A percentile compares a stretch with the other conserved stretches of the same genome.
Evolutionary conservation across 2,329 filamentous ascomycete genomes (phyloP).

Genomic region (Macrophomina pseudophaseolina): DNA sequence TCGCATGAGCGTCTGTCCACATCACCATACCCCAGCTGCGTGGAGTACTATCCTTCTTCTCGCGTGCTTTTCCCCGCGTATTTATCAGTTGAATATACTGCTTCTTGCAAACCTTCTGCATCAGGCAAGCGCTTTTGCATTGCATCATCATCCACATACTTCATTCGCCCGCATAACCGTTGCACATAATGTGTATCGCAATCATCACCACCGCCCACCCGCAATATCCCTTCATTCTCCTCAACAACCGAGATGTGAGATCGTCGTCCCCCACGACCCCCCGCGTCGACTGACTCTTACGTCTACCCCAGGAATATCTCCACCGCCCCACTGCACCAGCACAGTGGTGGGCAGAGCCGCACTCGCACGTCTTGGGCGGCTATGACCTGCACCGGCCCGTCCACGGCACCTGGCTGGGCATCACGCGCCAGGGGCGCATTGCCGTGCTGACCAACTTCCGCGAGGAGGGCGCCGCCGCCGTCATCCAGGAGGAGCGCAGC

Average conservation of each 20-base stretch:
- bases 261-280: background rate
- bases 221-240: constrained; percentile 55
- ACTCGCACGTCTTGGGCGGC: constrained; percentile 63
- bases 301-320: constrained; percentile 60
- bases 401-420: constrained; percentile 69
- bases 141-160: constrained; percentile 10
- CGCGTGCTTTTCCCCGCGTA: constrained; percentile 2
- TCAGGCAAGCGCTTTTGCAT: constrained; percentile 20
- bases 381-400: constrained; percentile 64
- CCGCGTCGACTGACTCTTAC: background rate
- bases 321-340: constrained; percentile 64
- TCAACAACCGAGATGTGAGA: constrained; percentile 56
- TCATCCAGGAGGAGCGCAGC: constrained; percentile 54
- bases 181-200: constrained; percentile 54
- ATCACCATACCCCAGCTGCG: background rate
- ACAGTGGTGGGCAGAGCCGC: constrained; percentile 61
- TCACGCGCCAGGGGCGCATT: constrained; percentile 65
- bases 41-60: constrained; percentile 3
- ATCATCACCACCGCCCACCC: constrained; percentile 56
- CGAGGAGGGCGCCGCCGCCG: constrained; percentile 52
- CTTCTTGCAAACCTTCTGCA: background rate
- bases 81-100: background rate
- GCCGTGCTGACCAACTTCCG: constrained; percentile 70
- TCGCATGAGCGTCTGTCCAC: constrained; percentile 21
- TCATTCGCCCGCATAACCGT: constrained; percentile 1